Conservation (phyloP, 768 basidiomycete genomes). For the Royoungia palumana region DNA sequence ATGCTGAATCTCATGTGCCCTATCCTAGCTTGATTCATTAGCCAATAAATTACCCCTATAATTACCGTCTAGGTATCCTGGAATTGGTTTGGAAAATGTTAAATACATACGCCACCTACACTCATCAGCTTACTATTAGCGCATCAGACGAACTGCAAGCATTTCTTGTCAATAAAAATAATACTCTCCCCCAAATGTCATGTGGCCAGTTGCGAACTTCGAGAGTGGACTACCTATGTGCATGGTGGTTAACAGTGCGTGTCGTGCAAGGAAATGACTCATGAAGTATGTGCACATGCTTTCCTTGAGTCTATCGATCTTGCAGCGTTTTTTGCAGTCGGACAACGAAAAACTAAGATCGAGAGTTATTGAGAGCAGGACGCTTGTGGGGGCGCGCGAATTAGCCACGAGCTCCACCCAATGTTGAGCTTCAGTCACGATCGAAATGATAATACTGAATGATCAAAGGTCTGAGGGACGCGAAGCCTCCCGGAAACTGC, state of each 20-base stretch:
- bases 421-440: too few species aligned
- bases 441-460: too few species aligned
- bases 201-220: conserved; percentile 1
- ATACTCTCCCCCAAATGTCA: background rate
- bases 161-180: conserved; percentile 1
- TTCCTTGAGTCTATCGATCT: conserved; percentile 3
- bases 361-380: background rate
- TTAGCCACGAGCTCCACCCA: too few species aligned
- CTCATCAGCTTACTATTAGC: background rate
- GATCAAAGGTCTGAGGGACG: too few species aligned
- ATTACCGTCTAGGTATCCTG: too few species aligned
- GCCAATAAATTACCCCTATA: too few species aligned
- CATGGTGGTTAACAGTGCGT: too few species aligned
- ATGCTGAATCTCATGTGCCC: background rate
- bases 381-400: too few species aligned
- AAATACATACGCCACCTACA: too few species aligned
- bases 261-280: background rate
- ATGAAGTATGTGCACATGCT: conserved; percentile 7
- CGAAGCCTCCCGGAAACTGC: too few species aligned
- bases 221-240: conserved; percentile 15
- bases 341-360: background rate
- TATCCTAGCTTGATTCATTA: background rate
- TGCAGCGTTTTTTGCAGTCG: background rate
- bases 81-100: too few species aligned
- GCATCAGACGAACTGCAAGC: conserved; percentile 1